A percentile compares a stretch with the other conserved stretches of the same genome.
phyloP scores from a whole-genome alignment of 305 asterid species.

The Fraxinus floribunda region DNA sequence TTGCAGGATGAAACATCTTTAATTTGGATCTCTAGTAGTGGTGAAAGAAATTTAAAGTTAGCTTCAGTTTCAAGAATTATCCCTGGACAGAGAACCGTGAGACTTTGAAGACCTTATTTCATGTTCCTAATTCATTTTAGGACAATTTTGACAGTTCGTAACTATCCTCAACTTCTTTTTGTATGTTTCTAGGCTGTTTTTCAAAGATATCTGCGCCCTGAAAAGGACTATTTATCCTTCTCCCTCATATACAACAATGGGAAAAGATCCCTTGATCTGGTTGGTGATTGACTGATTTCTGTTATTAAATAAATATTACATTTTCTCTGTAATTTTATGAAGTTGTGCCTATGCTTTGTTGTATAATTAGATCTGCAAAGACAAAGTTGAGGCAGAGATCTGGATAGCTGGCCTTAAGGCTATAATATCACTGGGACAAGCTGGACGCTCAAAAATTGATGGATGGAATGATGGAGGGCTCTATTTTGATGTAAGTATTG shows the following conservation, averaged over 20 bases:
- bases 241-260: slow-evolving; percentile 90
- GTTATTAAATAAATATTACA: neutral
- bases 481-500: slow-evolving; percentile 65
- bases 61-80: slow-evolving; percentile 74
- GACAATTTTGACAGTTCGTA: slow-evolving; percentile 11
- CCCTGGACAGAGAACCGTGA: slow-evolving; percentile 98
- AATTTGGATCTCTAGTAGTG: slow-evolving; percentile 87
- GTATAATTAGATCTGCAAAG: slow-evolving; percentile 76
- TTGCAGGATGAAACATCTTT: slow-evolving; percentile 78
- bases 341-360: slow-evolving; percentile 14
- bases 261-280: slow-evolving; percentile 96
- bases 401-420: slow-evolving; percentile 91
- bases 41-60: slow-evolving; percentile 80
- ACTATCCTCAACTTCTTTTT: slow-evolving; percentile 1
- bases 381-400: slow-evolving; percentile 91
- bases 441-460: slow-evolving; percentile 94
- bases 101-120: slow-evolving; percentile 30
- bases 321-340: slow-evolving; percentile 19
- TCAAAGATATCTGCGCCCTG: slow-evolving; percentile 83
- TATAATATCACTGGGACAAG: slow-evolving; percentile 78
- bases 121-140: slow-evolving; percentile 13
- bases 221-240: slow-evolving; percentile 86
- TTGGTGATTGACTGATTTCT: slow-evolving; percentile 39
- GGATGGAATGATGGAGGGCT: slow-evolving; percentile 94
- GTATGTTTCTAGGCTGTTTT: slow-evolving; percentile 74